These are phyloP conservation scores for Colletotrichum eleusines DNA, from an alignment of 2,329 filamentous ascomycete species.

Conservation along the genomic window DNA sequence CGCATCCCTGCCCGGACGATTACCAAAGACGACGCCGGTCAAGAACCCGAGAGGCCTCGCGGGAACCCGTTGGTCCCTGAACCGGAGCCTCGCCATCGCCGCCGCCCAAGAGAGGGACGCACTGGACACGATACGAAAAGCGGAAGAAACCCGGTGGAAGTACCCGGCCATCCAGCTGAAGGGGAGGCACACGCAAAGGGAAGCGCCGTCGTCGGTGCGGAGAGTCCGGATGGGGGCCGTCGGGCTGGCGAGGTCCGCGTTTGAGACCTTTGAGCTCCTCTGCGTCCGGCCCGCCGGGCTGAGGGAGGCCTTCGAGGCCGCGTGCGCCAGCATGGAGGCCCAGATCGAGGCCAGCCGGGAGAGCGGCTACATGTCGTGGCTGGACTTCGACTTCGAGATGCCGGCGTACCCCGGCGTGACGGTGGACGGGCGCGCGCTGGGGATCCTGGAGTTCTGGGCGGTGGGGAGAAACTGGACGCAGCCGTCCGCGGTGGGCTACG, in stretches of 20 bases:
- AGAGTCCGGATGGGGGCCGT: neutral
- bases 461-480: neutral
- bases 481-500: neutral
- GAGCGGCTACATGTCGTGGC: slow-evolving; percentile 14
- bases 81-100: neutral
- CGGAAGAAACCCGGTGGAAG: neutral
- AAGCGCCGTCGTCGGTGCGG: neutral
- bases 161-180: neutral
- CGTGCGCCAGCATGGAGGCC: neutral
- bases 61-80: neutral
- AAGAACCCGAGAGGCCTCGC: neutral
- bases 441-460: neutral
- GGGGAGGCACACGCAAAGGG: neutral
- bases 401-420: slow-evolving; percentile 15
- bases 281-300: slow-evolving; percentile 11
- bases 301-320: neutral
- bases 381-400: slow-evolving; percentile 25
- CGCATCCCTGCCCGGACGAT: slow-evolving; percentile 22
- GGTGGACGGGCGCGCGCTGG: neutral
- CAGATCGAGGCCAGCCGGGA: neutral
- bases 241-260: neutral
- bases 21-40: neutral
- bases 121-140: neutral
- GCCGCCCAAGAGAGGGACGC: neutral
- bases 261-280: neutral